These are phyloP conservation scores for Rauvolfia tetraphylla DNA, from an alignment of 257 asterid genomes.

Conservation along the genomic window DNA sequence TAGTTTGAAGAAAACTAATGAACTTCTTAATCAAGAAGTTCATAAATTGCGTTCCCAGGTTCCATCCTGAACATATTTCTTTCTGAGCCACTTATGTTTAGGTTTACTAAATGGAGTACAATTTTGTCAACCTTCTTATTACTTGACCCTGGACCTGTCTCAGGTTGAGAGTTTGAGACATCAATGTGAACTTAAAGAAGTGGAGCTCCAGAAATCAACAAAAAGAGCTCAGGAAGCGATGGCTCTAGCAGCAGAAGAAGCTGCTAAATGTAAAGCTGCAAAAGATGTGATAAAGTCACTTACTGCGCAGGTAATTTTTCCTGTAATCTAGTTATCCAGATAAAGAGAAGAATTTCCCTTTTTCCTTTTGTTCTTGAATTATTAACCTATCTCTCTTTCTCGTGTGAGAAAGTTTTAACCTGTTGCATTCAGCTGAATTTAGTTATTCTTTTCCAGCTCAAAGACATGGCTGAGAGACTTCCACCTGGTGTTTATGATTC, in stretches of 20 bases:
- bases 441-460: slow-evolving; percentile 49
- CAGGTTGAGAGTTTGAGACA: slow-evolving; percentile 69
- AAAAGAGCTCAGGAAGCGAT: slow-evolving; percentile 82
- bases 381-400: neutral
- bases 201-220: slow-evolving; percentile 65
- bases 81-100: slow-evolving; percentile 3
- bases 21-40: slow-evolving; percentile 77
- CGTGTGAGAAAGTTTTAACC: neutral
- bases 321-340: neutral
- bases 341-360: neutral
- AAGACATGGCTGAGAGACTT: slow-evolving; percentile 89
- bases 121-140: slow-evolving; percentile 2
- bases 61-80: slow-evolving; percentile 12
- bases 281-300: slow-evolving; percentile 93
- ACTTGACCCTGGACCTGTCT: slow-evolving; percentile 19
- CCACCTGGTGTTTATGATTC: slow-evolving; percentile 78
- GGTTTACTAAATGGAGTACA: neutral
- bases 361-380: neutral
- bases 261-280: slow-evolving; percentile 89
- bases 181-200: slow-evolving; percentile 71
- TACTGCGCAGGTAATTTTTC: slow-evolving; percentile 67
- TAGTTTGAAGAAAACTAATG: slow-evolving; percentile 82
- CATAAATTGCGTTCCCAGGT: slow-evolving; percentile 82
- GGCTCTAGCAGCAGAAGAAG: slow-evolving; percentile 80
- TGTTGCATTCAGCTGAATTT: neutral